Evolutionary conservation across 306 rosid genomes (phyloP).

Genomic region (Bauhinia variegata): DNA sequence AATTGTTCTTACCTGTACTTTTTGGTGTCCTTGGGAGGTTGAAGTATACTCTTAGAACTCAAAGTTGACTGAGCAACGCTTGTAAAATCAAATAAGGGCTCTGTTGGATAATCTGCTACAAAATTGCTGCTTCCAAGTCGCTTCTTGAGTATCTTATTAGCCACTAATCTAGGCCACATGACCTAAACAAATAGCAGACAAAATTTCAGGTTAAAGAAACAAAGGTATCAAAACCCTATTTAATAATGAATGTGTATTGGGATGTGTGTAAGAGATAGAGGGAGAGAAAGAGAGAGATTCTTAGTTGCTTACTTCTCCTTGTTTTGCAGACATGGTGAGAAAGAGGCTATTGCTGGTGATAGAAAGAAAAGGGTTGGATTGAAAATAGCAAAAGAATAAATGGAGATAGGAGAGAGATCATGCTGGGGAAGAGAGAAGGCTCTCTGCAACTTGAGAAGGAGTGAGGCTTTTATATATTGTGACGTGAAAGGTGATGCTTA

Average conservation of each 20-base stretch:
- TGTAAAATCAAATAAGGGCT: constrained; percentile 45
- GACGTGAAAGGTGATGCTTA: constrained; percentile 49
- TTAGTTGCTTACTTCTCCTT: constrained; percentile 41
- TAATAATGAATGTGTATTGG: not conserved
- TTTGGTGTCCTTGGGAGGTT: constrained; percentile 43
- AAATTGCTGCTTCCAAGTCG: constrained; percentile 73
- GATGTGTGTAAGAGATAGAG: not conserved
- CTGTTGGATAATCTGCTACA: constrained; percentile 64
- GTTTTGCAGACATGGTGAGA: constrained; percentile 38
- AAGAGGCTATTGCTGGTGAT: not conserved
- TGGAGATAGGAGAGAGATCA: constrained; percentile 34
- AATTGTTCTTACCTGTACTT: constrained; percentile 50
- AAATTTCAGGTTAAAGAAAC: not conserved
- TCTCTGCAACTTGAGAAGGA: constrained; percentile 37
- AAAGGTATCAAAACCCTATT: not conserved
- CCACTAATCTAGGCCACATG: constrained; percentile 91
- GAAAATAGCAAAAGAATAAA: constrained; percentile 37
- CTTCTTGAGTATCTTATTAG: constrained; percentile 75
- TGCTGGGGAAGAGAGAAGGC: constrained; percentile 36
- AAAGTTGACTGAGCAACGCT: constrained; percentile 40
- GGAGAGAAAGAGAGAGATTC: constrained; percentile 13
- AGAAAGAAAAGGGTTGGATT: constrained; percentile 35
- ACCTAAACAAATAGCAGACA: constrained; percentile 34
- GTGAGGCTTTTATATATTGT: constrained; percentile 21
- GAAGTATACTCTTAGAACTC: constrained; percentile 27